phyloP scores from a whole-genome alignment of 331 rosid genomes.

The Acacia concinna region DNA sequence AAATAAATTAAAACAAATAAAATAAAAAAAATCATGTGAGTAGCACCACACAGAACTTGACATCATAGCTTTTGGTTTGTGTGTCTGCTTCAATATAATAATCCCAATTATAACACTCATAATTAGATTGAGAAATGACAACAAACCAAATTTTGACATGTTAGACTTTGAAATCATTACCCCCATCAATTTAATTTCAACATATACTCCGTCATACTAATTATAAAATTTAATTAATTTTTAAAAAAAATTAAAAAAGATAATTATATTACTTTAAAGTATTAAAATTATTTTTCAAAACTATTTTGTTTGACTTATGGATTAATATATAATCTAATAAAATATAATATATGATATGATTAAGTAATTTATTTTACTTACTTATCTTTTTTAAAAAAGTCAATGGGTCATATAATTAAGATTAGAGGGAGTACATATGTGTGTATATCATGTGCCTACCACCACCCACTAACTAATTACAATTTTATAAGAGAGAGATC shows the following conservation, averaged over 20 bases:
- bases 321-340: too few species aligned
- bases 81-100: constrained; percentile 49
- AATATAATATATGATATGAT: too few species aligned
- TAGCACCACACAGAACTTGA: constrained; percentile 29
- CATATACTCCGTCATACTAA: too few species aligned
- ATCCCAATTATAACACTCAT: constrained; percentile 46
- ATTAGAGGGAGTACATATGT: too few species aligned
- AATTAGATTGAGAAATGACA: constrained; percentile 54
- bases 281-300: too few species aligned
- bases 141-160: constrained; percentile 41
- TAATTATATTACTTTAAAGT: too few species aligned
- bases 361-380: too few species aligned
- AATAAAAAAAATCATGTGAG: constrained; percentile 18
- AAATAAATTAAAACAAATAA: neutral
- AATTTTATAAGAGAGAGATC: neutral
- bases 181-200: constrained; percentile 33
- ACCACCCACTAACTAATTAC: constrained; percentile 13
- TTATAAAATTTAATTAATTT: too few species aligned
- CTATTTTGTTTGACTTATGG: too few species aligned
- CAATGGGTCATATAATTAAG: too few species aligned
- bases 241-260: too few species aligned
- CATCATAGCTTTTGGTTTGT: constrained; percentile 54
- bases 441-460: constrained; percentile 31
- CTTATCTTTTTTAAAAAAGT: too few species aligned
- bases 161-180: constrained; percentile 50